Conservation (phyloP, 2,329 filamentous ascomycete genomes). For the Stenocarpella maydis region DNA sequence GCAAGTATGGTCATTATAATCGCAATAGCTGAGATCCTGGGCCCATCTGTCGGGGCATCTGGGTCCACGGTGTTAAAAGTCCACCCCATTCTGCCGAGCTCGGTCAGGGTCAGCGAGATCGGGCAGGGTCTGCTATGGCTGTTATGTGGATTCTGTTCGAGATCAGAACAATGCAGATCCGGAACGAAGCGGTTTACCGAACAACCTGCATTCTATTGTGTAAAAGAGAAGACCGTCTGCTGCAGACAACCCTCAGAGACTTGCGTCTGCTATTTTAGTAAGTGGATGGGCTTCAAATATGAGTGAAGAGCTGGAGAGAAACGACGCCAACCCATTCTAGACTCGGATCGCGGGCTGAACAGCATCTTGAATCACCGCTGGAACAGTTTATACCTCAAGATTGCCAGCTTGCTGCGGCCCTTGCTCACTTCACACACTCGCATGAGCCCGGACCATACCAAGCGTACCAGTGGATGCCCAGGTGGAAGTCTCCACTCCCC, state of each 20-base stretch:
- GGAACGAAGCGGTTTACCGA: constrained; percentile 13
- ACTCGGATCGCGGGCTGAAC: constrained; percentile 4
- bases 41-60: constrained; percentile 46
- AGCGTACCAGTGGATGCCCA: constrained; percentile 5
- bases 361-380: constrained; percentile 23
- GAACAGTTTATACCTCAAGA: constrained; percentile 25
- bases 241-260: not conserved
- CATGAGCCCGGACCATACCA: constrained; percentile 12
- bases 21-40: constrained; percentile 44
- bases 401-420: constrained; percentile 13
- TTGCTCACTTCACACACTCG: constrained; percentile 9
- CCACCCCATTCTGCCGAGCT: constrained; percentile 45
- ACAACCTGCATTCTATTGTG: constrained; percentile 1
- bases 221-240: not conserved
- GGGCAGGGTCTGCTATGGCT: not conserved
- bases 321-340: constrained; percentile 17
- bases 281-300: constrained; percentile 17
- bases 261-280: not conserved
- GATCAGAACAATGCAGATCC: constrained; percentile 1
- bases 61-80: constrained; percentile 46
- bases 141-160: constrained; percentile 14
- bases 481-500: not conserved
- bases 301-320: not conserved
- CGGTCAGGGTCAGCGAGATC: not conserved
- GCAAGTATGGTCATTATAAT: constrained; percentile 43